Base-by-base conservation (phyloP, 768 basidiomycete genomes). In the Brasilioporus rufonigricans region DNA sequence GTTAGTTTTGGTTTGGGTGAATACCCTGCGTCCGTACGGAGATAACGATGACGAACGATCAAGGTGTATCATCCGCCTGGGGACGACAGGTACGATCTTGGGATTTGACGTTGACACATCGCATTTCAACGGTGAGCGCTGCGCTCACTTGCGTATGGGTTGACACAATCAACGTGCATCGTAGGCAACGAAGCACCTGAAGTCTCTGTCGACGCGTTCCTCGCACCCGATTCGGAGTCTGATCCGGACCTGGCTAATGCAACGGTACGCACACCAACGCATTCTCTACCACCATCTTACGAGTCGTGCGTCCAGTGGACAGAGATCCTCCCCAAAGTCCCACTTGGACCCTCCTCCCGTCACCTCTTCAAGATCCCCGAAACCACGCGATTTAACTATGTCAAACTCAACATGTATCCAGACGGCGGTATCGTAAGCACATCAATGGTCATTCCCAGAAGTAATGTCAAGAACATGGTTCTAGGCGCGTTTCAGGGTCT, bases 101-200 rank as follows among this genome's bases (percentile, higher is more conserved):
- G 95, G 94, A 1, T 91, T 97, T 64, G 96, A 98, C 69, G 81
- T 99, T 35, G 97, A 99, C 66, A 98, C 97, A 0, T 78, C 87
- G n/a, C 85, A 95, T 69, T 99, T 99, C 74, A 89, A 86, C 57
- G 97, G 96, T 80, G 75, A 38, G 70, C 4, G 1, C 24, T 5
- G 26, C 54, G 10, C 18, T 27, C 26, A 8, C 2, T 9, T 27
- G 27, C 50, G 10, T 23, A 55, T 50, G 31, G 38, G 21, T 5
- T 1, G 18, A n/a, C n/a, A 35, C 21, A 33, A 32, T 18, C 32
- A 21, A 32, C 39, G 24, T 12, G 23, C 27, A 27, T 41, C 31
- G 12, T 50, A 91, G 90, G 90, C 16, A 93, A 93, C 62, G 91
- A 93, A 69, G 91, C 87, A 1, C 96, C 96, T 5, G 79, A 83